Evolutionary conservation across 2,329 filamentous ascomycete species (phyloP).

Genomic region (Pyrenochaeta sp.): DNA sequence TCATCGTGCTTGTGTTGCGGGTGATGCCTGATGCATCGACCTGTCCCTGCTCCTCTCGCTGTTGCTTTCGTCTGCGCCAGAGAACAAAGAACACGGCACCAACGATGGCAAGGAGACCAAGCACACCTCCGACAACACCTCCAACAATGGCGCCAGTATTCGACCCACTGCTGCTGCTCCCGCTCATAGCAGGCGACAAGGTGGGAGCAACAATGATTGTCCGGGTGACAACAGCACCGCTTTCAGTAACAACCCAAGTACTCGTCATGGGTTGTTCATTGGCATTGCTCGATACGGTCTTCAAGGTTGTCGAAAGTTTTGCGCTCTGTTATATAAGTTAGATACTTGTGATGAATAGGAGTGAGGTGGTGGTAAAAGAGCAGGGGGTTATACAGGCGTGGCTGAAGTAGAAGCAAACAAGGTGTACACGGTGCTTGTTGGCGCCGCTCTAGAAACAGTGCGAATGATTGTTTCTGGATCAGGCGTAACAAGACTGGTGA

Average conservation of each 20-base stretch:
- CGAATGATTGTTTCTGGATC: constrained; percentile 35
- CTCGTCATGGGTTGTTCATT: constrained; percentile 26
- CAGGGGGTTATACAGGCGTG: constrained; percentile 1
- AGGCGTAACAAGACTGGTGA: constrained; percentile 28
- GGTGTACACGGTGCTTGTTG: constrained; percentile 22
- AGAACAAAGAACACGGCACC: constrained; percentile 52
- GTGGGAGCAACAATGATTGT: constrained; percentile 53
- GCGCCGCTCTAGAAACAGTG: constrained; percentile 34
- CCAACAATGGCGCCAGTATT: constrained; percentile 58
- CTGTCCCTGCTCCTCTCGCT: constrained; percentile 23
- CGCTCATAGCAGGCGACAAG: constrained; percentile 17
- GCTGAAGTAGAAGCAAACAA: constrained; percentile 14
- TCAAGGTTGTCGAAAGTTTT: constrained; percentile 24
- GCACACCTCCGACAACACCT: constrained; percentile 53
- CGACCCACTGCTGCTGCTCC: constrained; percentile 13
- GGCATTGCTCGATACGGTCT: constrained; percentile 17
- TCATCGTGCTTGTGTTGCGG: constrained; percentile 59
- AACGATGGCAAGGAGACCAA: constrained; percentile 48
- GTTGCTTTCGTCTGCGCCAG: constrained; percentile 43
- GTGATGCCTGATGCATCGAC: constrained; percentile 33
- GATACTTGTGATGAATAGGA: constrained; percentile 14
- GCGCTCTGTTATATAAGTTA: constrained; percentile 18
- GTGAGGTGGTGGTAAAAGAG: constrained; percentile 23
- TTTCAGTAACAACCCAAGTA: constrained; percentile 53
- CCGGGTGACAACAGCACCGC: constrained; percentile 54